phyloP scores from a whole-genome alignment of 192 early-diverging fungal species.

The Umbelopsis ramanniana region DNA sequence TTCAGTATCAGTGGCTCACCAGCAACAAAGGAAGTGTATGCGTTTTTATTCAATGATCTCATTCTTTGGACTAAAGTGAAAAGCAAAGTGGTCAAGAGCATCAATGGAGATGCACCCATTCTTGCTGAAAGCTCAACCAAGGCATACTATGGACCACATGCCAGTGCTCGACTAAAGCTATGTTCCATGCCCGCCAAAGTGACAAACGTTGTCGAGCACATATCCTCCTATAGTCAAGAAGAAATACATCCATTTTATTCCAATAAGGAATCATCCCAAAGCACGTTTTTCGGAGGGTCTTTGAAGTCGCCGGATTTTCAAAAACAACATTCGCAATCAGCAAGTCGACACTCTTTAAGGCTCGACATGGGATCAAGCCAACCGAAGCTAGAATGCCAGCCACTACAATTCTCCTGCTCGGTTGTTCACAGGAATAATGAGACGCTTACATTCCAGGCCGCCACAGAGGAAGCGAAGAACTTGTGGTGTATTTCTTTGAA shows the following conservation, averaged over 20 bases:
- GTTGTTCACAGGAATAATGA: constrained; percentile 1
- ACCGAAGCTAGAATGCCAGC: background rate
- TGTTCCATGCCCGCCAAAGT: constrained; percentile 16
- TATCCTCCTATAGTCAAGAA: background rate
- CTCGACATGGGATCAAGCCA: constrained; percentile 7
- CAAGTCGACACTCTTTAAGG: background rate
- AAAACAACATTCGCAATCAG: background rate
- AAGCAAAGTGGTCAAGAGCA: background rate
- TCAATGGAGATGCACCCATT: background rate
- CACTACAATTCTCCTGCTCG: constrained; percentile 10
- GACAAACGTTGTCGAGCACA: background rate
- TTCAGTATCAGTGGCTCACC: background rate
- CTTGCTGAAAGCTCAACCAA: background rate
- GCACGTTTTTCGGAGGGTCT: background rate
- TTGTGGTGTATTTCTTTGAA: background rate
- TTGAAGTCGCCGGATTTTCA: background rate
- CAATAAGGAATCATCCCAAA: background rate
- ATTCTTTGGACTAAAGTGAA: constrained; percentile 12
- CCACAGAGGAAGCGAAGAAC: background rate
- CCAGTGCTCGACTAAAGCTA: background rate
- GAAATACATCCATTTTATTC: background rate
- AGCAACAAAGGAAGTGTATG: constrained; percentile 12
- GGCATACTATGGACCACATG: constrained; percentile 3
- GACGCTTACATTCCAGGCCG: constrained; percentile 1
- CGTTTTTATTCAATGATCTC: constrained; percentile 1